These are phyloP conservation scores for Cicer cuneatum DNA, from an alignment of 306 rosid genomes.

Conservation along the genomic window DNA sequence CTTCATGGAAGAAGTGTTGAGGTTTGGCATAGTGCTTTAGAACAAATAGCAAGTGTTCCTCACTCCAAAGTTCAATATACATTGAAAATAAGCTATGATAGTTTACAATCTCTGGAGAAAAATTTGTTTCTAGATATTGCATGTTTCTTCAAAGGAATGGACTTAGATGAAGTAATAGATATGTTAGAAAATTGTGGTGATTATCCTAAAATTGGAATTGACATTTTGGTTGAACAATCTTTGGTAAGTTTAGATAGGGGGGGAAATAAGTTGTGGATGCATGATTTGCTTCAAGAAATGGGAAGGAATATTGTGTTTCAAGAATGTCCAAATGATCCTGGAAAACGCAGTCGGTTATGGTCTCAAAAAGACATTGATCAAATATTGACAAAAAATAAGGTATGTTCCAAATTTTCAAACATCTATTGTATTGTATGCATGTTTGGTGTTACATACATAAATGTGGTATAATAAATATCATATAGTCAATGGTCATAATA, in stretches of 20 bases:
- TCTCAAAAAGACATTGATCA: constrained; percentile 43
- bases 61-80: constrained; percentile 18
- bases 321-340: constrained; percentile 47
- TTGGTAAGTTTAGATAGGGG: constrained; percentile 28
- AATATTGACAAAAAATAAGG: constrained; percentile 49
- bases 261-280: constrained; percentile 38
- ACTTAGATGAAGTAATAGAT: constrained; percentile 25
- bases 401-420: constrained; percentile 8
- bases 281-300: constrained; percentile 53
- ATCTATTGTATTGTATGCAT: background rate
- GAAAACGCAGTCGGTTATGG: constrained; percentile 51
- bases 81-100: constrained; percentile 51
- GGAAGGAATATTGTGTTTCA: constrained; percentile 45
- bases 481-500: too few species aligned
- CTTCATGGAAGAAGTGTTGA: constrained; percentile 37
- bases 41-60: constrained; percentile 34
- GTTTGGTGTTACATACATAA: background rate
- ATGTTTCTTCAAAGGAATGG: constrained; percentile 55
- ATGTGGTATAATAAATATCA: background rate
- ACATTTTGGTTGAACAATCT: constrained; percentile 51
- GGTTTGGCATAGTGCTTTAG: constrained; percentile 45
- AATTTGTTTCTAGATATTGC: constrained; percentile 49
- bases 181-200: constrained; percentile 42
- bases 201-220: constrained; percentile 43
- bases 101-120: constrained; percentile 37